Percentiles rank a stretch among this genome's conserved stretches.
phyloP scores from a whole-genome alignment of 306 rosid genomes.

The Quillaja saponaria region DNA sequence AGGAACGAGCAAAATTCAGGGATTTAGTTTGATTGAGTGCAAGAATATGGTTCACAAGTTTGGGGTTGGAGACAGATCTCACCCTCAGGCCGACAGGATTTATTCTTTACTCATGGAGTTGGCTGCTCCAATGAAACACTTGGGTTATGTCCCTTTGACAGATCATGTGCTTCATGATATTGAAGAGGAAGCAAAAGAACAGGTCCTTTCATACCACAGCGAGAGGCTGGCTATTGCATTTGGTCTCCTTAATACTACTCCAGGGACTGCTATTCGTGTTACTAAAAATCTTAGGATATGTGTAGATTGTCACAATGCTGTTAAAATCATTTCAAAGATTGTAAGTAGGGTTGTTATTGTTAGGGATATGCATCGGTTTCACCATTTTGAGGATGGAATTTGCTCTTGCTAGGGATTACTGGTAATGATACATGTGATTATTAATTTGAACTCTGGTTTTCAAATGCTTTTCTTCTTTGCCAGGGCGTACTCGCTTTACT shows the following conservation, averaged over 20 bases:
- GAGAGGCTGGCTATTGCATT: conserved; percentile 13
- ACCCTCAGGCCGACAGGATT: not conserved
- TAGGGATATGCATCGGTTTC: conserved; percentile 2
- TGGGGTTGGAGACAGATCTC: not conserved
- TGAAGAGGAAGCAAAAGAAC: conserved; percentile 11
- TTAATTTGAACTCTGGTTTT: too few relatives aligned
- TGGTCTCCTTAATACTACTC: conserved; percentile 1
- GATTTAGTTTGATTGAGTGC: conserved; percentile 10
- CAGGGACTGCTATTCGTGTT: not conserved
- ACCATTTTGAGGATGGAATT: conserved; percentile 2
- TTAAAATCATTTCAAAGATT: not conserved
- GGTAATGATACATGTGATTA: too few relatives aligned
- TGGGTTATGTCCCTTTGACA: conserved; percentile 3
- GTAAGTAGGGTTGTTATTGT: not conserved
- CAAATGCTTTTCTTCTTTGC: too few relatives aligned
- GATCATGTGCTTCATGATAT: not conserved
- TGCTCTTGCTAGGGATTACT: conserved; percentile 7
- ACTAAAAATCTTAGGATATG: conserved; percentile 1
- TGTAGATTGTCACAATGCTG: not conserved
- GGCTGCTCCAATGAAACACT: not conserved
- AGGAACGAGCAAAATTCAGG: not conserved
- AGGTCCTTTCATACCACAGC: not conserved
- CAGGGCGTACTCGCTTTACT: too few relatives aligned
- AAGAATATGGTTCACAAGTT: not conserved
- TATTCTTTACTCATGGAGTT: not conserved